A percentile compares a stretch with the other conserved stretches of the same genome.
These are phyloP conservation scores for Dactylellina cionopaga DNA, from an alignment of 2,329 filamentous ascomycete genomes.

Conservation along the genomic window DNA sequence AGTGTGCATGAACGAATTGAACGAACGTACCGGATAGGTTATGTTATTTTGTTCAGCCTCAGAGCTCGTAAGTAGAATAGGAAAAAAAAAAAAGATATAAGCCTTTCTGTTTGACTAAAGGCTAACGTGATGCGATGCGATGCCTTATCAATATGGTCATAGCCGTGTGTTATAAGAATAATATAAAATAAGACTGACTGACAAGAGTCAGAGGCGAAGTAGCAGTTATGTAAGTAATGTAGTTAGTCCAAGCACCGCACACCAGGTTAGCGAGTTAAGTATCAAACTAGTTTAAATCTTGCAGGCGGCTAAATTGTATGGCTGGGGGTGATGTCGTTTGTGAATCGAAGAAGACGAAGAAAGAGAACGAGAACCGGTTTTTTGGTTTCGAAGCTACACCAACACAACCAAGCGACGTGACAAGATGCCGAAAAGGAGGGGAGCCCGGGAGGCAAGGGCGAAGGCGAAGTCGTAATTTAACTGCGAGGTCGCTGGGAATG, in stretches of 20 bases:
- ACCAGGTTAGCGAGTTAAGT: too few species aligned
- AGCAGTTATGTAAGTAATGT: background rate
- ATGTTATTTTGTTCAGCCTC: slow-evolving; percentile 38
- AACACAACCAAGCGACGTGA: background rate
- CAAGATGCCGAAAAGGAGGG: background rate
- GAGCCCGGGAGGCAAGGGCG: slow-evolving; percentile 41
- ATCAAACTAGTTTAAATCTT: too few species aligned
- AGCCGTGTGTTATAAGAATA: background rate
- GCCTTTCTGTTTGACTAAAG: slow-evolving; percentile 21
- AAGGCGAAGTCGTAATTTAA: slow-evolving; percentile 51
- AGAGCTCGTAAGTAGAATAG: background rate
- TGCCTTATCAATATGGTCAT: slow-evolving; percentile 2
- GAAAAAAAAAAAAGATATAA: slow-evolving; percentile 27
- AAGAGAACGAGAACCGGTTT: slow-evolving; percentile 7
- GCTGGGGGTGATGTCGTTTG: slow-evolving; percentile 1
- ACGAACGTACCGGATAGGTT: too few species aligned
- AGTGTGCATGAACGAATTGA: too few species aligned
- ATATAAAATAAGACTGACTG: slow-evolving; percentile 4
- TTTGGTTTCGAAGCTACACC: background rate
- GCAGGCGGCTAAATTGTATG: slow-evolving; percentile 1
- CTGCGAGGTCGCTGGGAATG: slow-evolving; percentile 41
- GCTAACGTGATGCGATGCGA: slow-evolving; percentile 32
- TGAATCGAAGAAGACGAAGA: too few species aligned
- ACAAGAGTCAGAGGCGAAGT: slow-evolving; percentile 23
- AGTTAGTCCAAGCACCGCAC: too few species aligned